phyloP scores from a whole-genome alignment of 2,329 filamentous ascomycete genomes.

The Alternaria postmessia region DNA sequence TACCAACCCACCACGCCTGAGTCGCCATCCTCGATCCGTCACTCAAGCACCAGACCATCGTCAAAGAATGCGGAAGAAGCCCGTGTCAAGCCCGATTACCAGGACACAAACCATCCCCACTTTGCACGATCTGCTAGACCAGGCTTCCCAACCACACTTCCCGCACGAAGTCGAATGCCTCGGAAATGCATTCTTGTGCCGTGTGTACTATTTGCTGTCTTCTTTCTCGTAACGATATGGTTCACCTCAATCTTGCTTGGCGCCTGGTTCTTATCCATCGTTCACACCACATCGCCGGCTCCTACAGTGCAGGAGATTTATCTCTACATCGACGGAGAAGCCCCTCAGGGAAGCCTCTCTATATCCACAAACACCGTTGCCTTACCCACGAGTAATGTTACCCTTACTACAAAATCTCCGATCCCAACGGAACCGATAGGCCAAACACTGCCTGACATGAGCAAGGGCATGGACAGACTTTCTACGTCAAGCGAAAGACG shows the following conservation, averaged over 20 bases:
- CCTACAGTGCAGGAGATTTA: slow-evolving; percentile 24
- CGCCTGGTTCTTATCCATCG: slow-evolving; percentile 23
- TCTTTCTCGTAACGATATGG: slow-evolving; percentile 35
- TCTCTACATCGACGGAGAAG: slow-evolving; percentile 26
- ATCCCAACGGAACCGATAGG: slow-evolving; percentile 1
- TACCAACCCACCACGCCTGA: slow-evolving; percentile 2
- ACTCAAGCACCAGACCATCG: background rate
- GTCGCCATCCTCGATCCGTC: background rate
- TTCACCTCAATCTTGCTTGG: slow-evolving; percentile 33
- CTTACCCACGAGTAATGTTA: background rate
- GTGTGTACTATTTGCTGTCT: slow-evolving; percentile 34
- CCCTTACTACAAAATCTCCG: background rate
- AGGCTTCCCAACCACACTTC: slow-evolving; percentile 3
- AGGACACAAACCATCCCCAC: slow-evolving; percentile 18
- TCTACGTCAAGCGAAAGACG: background rate
- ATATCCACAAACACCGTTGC: background rate
- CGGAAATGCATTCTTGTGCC: slow-evolving; percentile 26
- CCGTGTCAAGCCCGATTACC: slow-evolving; percentile 16
- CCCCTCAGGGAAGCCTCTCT: slow-evolving; percentile 2
- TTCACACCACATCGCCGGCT: slow-evolving; percentile 16
- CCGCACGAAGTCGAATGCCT: slow-evolving; percentile 11
- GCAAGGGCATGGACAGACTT: slow-evolving; percentile 4
- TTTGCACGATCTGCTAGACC: slow-evolving; percentile 9
- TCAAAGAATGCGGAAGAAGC: slow-evolving; percentile 1
- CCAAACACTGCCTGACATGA: slow-evolving; percentile 2